Percentiles rank a stretch among this genome's conserved stretches.
These are phyloP conservation scores for Ploettnerulaceae sp. DNA, from an alignment of 2,329 filamentous ascomycete species.

Conservation along the genomic window DNA sequence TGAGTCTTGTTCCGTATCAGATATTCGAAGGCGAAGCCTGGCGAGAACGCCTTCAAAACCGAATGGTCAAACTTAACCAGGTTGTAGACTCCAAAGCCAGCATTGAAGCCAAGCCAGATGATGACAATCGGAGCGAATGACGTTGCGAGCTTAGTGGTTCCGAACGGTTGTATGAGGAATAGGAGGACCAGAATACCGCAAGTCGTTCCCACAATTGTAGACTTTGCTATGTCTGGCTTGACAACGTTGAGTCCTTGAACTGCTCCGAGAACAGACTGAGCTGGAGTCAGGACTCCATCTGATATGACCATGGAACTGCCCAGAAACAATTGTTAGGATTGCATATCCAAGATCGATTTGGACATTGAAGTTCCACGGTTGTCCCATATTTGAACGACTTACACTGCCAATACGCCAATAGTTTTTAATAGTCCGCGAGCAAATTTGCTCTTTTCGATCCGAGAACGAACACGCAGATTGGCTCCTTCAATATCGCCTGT, in stretches of 20 bases:
- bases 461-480: slow-evolving; percentile 48
- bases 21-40: slow-evolving; percentile 55
- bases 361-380: not conserved
- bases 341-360: not conserved
- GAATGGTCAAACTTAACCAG: slow-evolving; percentile 46
- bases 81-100: slow-evolving; percentile 59
- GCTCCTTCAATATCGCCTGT: slow-evolving; percentile 50
- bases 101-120: slow-evolving; percentile 62
- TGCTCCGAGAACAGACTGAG: slow-evolving; percentile 64
- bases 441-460: slow-evolving; percentile 51
- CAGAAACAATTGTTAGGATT: not conserved
- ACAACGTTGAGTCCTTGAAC: slow-evolving; percentile 60
- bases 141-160: slow-evolving; percentile 54
- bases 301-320: slow-evolving; percentile 55
- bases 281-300: slow-evolving; percentile 62
- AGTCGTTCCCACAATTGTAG: slow-evolving; percentile 55
- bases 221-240: slow-evolving; percentile 48
- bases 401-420: slow-evolving; percentile 58
- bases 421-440: slow-evolving; percentile 54
- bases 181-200: slow-evolving; percentile 60
- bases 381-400: not conserved
- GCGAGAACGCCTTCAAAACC: slow-evolving; percentile 51
- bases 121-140: slow-evolving; percentile 62
- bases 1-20: slow-evolving; percentile 51
- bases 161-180: slow-evolving; percentile 60